These are phyloP conservation scores for Cladobotryum protrusum DNA, from an alignment of 2,329 filamentous ascomycete species.

Conservation along the genomic window DNA sequence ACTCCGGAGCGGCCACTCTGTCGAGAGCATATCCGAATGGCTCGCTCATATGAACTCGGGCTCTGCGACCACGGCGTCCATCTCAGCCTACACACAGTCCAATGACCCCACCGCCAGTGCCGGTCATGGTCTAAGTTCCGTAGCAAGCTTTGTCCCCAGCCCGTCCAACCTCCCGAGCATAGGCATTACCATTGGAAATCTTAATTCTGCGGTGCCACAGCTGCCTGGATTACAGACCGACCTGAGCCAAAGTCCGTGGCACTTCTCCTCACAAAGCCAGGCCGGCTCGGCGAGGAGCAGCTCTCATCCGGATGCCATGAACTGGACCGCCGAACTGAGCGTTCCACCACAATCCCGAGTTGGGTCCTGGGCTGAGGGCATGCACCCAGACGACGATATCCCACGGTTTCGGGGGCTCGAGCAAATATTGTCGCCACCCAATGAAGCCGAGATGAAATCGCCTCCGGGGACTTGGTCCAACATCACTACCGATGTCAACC, in stretches of 20 bases:
- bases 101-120: slow-evolving; percentile 12
- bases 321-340: slow-evolving; percentile 36
- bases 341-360: slow-evolving; percentile 39
- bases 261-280: slow-evolving; percentile 41
- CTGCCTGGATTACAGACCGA: slow-evolving; percentile 30
- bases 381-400: slow-evolving; percentile 29
- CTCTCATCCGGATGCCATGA: slow-evolving; percentile 41
- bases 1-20: slow-evolving; percentile 46
- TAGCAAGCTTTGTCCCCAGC: slow-evolving; percentile 24
- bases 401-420: slow-evolving; percentile 37
- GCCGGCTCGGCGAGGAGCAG: slow-evolving; percentile 40
- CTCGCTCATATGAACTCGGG: slow-evolving; percentile 25
- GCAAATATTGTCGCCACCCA: slow-evolving; percentile 42
- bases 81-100: slow-evolving; percentile 20
- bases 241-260: slow-evolving; percentile 43
- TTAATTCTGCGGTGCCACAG: slow-evolving; percentile 25
- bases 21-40: slow-evolving; percentile 52
- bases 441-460: slow-evolving; percentile 37
- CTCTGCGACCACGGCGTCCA: slow-evolving; percentile 11
- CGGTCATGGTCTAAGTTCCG: slow-evolving; percentile 13
- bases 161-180: slow-evolving; percentile 23
- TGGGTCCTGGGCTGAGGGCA: slow-evolving; percentile 45
- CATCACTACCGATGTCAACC: slow-evolving; percentile 49
- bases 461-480: slow-evolving; percentile 51
- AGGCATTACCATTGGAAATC: slow-evolving; percentile 23